Evolutionary conservation across 495 filamentous ascomycete species (phyloP).

Genomic region (Amniculicola lignicola): DNA sequence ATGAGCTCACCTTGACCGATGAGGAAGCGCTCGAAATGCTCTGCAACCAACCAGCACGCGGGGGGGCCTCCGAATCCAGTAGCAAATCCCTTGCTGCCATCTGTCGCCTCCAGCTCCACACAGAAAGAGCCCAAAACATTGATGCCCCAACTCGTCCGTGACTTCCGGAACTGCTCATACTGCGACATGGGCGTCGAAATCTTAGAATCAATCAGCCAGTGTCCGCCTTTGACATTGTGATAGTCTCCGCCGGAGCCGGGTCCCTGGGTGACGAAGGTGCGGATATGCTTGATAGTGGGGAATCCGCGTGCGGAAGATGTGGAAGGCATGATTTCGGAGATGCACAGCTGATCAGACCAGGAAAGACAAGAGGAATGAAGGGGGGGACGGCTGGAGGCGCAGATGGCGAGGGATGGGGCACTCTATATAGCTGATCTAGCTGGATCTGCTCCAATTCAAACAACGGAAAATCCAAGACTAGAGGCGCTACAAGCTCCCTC

Average conservation of each 20-base stretch:
- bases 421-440: slow-evolving; percentile 6
- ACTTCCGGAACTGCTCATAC: slow-evolving; percentile 82
- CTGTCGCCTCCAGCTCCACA: slow-evolving; percentile 82
- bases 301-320: slow-evolving; percentile 41
- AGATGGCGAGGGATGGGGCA: slow-evolving; percentile 14
- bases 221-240: slow-evolving; percentile 89
- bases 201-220: slow-evolving; percentile 87
- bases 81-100: slow-evolving; percentile 87
- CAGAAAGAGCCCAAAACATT: slow-evolving; percentile 92
- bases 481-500: slow-evolving; percentile 8
- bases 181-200: slow-evolving; percentile 89
- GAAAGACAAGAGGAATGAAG: neutral
- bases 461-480: slow-evolving; percentile 5
- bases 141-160: slow-evolving; percentile 90
- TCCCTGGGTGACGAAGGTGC: slow-evolving; percentile 78
- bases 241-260: slow-evolving; percentile 90
- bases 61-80: slow-evolving; percentile 92
- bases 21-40: slow-evolving; percentile 88
- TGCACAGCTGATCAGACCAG: neutral
- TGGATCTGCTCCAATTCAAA: neutral
- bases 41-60: slow-evolving; percentile 85
- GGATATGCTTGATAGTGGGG: slow-evolving; percentile 73
- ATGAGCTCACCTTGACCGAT: slow-evolving; percentile 62
- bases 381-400: slow-evolving; percentile 6
- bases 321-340: slow-evolving; percentile 12